phyloP scores from a whole-genome alignment of 2,329 filamentous ascomycete species.

The Fusarium anguioides region DNA sequence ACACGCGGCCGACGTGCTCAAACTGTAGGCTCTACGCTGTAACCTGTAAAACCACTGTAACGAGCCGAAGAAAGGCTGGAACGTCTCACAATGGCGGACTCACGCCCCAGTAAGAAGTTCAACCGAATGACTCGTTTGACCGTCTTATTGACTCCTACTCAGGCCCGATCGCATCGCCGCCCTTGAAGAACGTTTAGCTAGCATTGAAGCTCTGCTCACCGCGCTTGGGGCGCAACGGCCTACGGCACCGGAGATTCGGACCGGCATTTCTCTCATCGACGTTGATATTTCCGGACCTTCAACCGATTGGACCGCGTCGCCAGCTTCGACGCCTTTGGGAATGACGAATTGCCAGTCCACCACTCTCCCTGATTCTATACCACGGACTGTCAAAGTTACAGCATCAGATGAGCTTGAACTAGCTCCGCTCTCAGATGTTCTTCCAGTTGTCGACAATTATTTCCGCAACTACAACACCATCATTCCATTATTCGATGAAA shows the following conservation, averaged over 20 bases:
- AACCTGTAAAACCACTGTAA: conserved; percentile 41
- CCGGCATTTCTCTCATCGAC: neutral
- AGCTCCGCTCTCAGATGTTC: conserved; percentile 30
- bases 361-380: neutral
- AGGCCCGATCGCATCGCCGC: conserved; percentile 27
- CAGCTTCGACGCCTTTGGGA: neutral
- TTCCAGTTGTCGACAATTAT: conserved; percentile 36
- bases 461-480: conserved; percentile 36
- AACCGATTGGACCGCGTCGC: neutral
- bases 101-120: conserved; percentile 14
- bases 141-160: no score
- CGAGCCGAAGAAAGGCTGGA: conserved; percentile 10
- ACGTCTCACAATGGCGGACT: neutral
- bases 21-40: conserved; percentile 53
- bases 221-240: neutral
- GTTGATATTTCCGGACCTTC: neutral
- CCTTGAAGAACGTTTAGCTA: conserved; percentile 35
- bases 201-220: conserved; percentile 30
- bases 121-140: no score
- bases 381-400: neutral
- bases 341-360: neutral
- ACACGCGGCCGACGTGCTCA: conserved; percentile 54
- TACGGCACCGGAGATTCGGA: neutral
- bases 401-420: conserved; percentile 19
- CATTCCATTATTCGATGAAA: conserved; percentile 51